A percentile compares a stretch with the other conserved stretches of the same genome.
phyloP scores from a whole-genome alignment of 2,329 filamentous ascomycete species.

The Chrysoporthe deuterocubensis region DNA sequence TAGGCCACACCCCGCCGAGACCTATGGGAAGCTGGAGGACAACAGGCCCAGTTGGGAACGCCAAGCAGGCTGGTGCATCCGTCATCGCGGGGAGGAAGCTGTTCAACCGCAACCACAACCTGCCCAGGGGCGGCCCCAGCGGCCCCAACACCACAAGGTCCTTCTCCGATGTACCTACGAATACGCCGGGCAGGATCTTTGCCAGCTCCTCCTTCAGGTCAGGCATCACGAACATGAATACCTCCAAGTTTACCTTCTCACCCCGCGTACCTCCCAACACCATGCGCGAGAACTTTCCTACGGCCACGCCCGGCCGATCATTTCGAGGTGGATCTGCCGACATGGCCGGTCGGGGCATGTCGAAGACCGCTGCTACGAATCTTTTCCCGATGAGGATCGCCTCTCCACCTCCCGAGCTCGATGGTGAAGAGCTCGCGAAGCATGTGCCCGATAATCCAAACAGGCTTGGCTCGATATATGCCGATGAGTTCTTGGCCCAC shows the following conservation, averaged over 20 bases:
- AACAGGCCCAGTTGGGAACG: conserved; percentile 36
- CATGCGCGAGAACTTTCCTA: conserved; percentile 53
- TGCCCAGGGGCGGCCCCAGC: conserved; percentile 33
- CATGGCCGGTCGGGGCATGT: conserved; percentile 53
- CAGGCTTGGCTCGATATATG: conserved; percentile 59
- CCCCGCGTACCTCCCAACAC: conserved; percentile 50
- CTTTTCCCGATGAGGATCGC: conserved; percentile 63
- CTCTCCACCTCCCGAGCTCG: conserved; percentile 59
- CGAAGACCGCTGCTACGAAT: conserved; percentile 53
- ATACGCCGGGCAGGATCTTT: conserved; percentile 41
- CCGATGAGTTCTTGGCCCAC: conserved; percentile 61
- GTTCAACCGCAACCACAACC: conserved; percentile 40
- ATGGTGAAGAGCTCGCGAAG: conserved; percentile 57
- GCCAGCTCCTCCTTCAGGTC: conserved; percentile 34
- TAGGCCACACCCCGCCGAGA: conserved; percentile 22
- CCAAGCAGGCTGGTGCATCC: conserved; percentile 38
- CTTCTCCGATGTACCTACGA: conserved; percentile 30
- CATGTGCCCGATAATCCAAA: conserved; percentile 58
- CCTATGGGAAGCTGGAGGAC: conserved; percentile 33
- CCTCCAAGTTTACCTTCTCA: conserved; percentile 44
- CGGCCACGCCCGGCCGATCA: conserved; percentile 48
- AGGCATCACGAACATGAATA: conserved; percentile 34
- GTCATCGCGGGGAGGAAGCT: conserved; percentile 41
- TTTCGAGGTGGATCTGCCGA: conserved; percentile 52
- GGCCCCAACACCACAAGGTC: conserved; percentile 28